Base-by-base conservation (phyloP, 2,329 filamentous ascomycete genomes). In the Podosphaera fusca region DNA sequence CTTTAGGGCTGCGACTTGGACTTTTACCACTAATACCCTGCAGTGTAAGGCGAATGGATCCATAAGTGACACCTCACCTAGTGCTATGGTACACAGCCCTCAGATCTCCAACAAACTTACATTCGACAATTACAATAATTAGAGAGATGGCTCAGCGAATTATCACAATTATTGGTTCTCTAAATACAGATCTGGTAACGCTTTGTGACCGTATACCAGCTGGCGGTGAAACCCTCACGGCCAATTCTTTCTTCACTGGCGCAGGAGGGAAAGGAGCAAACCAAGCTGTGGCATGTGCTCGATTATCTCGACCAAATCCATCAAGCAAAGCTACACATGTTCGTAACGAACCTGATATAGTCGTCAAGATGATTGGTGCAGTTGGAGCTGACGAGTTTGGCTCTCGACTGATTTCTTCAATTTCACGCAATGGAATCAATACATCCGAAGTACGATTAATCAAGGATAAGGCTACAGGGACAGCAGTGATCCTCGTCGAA, bases 251-350 rank as follows among this genome's bases (percentile, higher is more conserved):
- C 71, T 77, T 77, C 66, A 87, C 83, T 40, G 88, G 85, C 49
- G 82, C 85, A 35, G 92, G 90, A 64, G 90, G 92, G 58, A 98
- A 98, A 72, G 90, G 90, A 61, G 88, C 89, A 59, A 96, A 96
- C 73, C 90, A 96, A 60, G 60, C 59, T 50, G 59, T 60, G 12
- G 58, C 60, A 33, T 55, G 47, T 70, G 85, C 83, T 55, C 85
- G 90, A 61, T 78, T 94, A 55, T 92, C 86, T 0, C 78, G 84
- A 53, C 66, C 74, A 34, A 73, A 72, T 38, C 62, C 67, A 40
- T 47, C 60, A 47, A 6, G 31, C n/a, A 12, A 49, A 45, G n/a
- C 21, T 42, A 8, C 21, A 60, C 60, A 52, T 63, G 64, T 47
- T 61, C 33, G 33, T 5, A 30, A 49, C n/a, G 31, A 52, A 30